Base-by-base conservation (phyloP, 257 asterid genomes). In the Agastache rugosa region DNA sequence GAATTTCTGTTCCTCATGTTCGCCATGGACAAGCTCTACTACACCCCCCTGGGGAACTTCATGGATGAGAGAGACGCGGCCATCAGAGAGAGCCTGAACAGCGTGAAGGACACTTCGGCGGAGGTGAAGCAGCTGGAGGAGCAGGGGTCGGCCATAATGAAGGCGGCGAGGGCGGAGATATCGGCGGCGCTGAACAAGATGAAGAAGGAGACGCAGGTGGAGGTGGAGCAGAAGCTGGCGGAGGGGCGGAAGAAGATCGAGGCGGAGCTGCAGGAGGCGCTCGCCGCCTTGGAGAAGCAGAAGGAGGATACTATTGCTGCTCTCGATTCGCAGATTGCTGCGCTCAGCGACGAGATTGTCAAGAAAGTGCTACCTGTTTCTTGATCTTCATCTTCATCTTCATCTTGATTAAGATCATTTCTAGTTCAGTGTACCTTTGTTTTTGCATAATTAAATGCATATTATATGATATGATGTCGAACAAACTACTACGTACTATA, bases 101-200 rank as follows among this genome's bases (percentile, higher is more conserved):
- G 97, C 77, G 98, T 92, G 1, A 94, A 92, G 86, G 99, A 94
- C 85, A 92, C 96, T 6, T 90, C 98, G 15, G 16, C 67, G 19
- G 98, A 92, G 79, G 97, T 92, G 70, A 92, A 90, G 86, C 92
- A 87, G 86, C 89, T 92, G 20, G 98, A 93, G 67, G 96, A 81
- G 0, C 93, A 93, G 78, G 97, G 88, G 0, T 74, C 87, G 27
- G 97, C 97, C 6, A 78, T 93, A 23, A 82, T 93, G 93, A 91
- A 60, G 83, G 98, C 98, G 31, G 98, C 98, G 17, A 76, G 97
- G 79, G 98, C 96, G 15, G 98, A 93, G 88, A 89, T 93, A 39
- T 76, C 98, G 25, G 92, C 92, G 37, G 96, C 97, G 50, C 81
- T 93, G 66, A 91, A 85, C 82, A 91, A 91, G 91, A 91, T 93